These are phyloP conservation scores for Botrytis elliptica DNA, from an alignment of 2,329 filamentous ascomycete genomes.

Conservation along the genomic window DNA sequence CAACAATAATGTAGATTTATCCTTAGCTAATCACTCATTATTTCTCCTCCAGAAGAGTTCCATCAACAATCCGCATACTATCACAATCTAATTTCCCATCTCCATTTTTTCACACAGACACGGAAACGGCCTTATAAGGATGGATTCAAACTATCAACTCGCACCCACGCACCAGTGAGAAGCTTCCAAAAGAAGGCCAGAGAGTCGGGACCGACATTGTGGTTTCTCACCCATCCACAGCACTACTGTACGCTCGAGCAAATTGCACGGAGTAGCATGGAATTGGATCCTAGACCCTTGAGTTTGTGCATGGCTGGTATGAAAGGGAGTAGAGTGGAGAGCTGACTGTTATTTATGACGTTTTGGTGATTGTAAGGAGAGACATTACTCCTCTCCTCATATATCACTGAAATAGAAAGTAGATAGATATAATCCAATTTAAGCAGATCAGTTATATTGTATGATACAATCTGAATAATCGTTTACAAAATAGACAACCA, in stretches of 20 bases:
- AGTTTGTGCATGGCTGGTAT: not conserved
- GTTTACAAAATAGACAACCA: not conserved
- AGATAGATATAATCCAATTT: not conserved
- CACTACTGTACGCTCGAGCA: conserved; percentile 14
- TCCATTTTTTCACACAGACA: not conserved
- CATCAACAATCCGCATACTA: not conserved
- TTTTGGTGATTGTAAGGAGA: not conserved
- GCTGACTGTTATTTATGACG: not conserved
- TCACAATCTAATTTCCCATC: conserved; percentile 4
- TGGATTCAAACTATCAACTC: not conserved
- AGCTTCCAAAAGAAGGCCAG: not conserved
- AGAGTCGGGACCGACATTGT: not conserved
- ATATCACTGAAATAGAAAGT: not conserved
- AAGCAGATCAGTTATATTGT: not conserved
- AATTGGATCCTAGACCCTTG: not conserved
- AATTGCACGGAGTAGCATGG: not conserved
- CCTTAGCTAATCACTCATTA: not conserved
- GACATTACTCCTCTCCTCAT: not conserved
- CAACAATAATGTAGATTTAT: not conserved
- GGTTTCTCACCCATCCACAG: not conserved
- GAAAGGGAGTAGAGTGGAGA: not conserved
- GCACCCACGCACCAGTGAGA: not conserved
- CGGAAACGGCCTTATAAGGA: not conserved
- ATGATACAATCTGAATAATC: not conserved
- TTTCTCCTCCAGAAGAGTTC: not conserved